These are phyloP conservation scores for Ampelocalamus luodianensis DNA, from an alignment of 176 grass and related monocot species.

Conservation along the genomic window DNA sequence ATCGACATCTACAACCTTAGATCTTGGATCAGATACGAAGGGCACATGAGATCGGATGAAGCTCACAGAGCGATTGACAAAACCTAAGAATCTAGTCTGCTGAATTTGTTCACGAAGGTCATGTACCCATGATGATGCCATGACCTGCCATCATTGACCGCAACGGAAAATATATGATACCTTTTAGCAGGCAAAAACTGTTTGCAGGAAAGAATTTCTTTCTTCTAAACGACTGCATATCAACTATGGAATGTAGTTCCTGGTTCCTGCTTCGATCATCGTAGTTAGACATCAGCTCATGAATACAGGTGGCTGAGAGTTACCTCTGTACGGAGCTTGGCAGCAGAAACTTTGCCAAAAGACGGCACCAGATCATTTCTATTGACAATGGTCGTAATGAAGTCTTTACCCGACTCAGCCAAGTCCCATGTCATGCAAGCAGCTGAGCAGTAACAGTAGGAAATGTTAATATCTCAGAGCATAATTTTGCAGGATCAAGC, in stretches of 20 bases:
- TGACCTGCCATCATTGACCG: constrained; percentile 55
- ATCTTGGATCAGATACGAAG: constrained; percentile 65
- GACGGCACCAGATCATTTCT: constrained; percentile 83
- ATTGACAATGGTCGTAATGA: constrained; percentile 77
- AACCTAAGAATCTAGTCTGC: constrained; percentile 77
- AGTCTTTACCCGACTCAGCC: constrained; percentile 79
- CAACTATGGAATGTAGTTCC: constrained; percentile 11
- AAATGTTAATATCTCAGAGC: constrained; percentile 46
- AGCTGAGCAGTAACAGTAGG: constrained; percentile 48
- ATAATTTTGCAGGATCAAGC: constrained; percentile 29
- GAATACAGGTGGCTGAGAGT: constrained; percentile 10
- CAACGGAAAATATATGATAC: constrained; percentile 35
- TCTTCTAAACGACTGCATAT: neutral
- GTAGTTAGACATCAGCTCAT: constrained; percentile 14
- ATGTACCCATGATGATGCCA: constrained; percentile 70
- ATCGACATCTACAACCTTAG: constrained; percentile 77
- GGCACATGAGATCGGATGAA: constrained; percentile 79
- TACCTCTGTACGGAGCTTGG: constrained; percentile 72
- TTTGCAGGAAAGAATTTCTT: neutral
- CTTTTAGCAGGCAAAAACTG: neutral
- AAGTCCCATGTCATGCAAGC: constrained; percentile 95
- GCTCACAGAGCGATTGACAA: constrained; percentile 71
- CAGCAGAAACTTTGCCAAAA: constrained; percentile 58
- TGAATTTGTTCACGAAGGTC: constrained; percentile 82
- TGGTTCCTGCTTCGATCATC: constrained; percentile 19